Base-by-base conservation (phyloP, 1,284 basidiomycete species). In the Microbotryum violaceum region DNA sequence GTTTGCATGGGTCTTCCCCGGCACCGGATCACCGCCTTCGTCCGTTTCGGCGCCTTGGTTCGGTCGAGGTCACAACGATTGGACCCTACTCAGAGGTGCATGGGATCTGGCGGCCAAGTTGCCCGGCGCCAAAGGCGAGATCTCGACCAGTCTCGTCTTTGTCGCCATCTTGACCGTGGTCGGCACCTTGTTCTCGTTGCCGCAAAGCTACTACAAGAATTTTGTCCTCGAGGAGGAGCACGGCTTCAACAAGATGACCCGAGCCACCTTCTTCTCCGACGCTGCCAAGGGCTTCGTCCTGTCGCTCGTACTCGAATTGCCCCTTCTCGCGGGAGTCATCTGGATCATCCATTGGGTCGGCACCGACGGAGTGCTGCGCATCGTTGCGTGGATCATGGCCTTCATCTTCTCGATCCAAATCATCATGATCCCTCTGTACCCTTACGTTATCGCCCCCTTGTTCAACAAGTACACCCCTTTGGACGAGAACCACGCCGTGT, bases 401-500 rank as follows among this genome's bases (percentile, higher is more conserved):
- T 68, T 71, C 65, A 56, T 72, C 73, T 77, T 92, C 62, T 75
- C 79, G 10, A 89, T 96, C 79, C 90, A 93, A 75, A 78, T 97
- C 53, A 77, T 83, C 70, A 72, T 73, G 62, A 73, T 73, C 60
- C 49, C 49, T 18, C 46, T 58, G 42, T 56, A 58, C 54, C 91
- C 91, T 5, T 88, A 85, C 23, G 80, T 96, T 73, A 96, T 97
- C 69, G 91, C 94, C 72, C 93, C 94, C 0, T 79, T 97, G 48
- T 97, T 97, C 82, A 97, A 97, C 82, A 97, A 91, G 76, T 84
- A 97, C 44, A 91, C 91, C 1, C 90, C 91, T 2, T 82, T 97
- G 6, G 48, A 54, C 14, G 52, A 54, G n/a, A 61, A 62, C 37
- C 62, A 53, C 51, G 79, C 82, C 0, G 74, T 77, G 31, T 78